Evolutionary conservation across 768 basidiomycete species (phyloP), one percentile per base, ranked within the genome.

Genomic region (Leccinum variicolor): DNA sequence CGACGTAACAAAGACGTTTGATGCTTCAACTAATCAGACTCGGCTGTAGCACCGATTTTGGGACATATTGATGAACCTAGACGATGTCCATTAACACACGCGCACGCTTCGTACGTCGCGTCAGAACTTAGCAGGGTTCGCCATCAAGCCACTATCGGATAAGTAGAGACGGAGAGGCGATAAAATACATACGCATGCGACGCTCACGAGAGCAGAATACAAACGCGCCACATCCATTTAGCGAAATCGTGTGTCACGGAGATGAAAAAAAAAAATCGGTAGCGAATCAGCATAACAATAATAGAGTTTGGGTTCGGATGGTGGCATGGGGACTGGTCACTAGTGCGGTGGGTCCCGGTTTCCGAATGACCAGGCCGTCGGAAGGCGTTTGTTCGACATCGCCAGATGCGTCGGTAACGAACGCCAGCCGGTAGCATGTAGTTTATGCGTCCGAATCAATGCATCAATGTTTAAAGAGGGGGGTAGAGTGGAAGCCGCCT

Each of bases 401-500:
- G 19, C 39, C 9, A 33, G 31, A 50, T 3, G 25, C n/a, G n/a
- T 25, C 9, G 54, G 28, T 33, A 39, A 53, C 48, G 62, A 53
- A 61, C 9, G 6, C 45, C 34, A 50, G 41, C 53, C 50, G 41
- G 45, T 14, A 46, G 29, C 3, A 21, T 33, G 50, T 19, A 26
- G 17, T 31, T 25, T 46, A 28, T 25, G 50, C 41, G n/a, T 41
- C 17, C n/a, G 31, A 31, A 41, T 41, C 17, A 41, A 3, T 26
- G 13, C 49, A 21, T 47, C 39, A 28, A 28, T 45, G 21, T 39
- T 58, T 36, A 25, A 53, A 53, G 39, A 19, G 63, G 55, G 21
- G 21, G 54, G 33, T 54, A 54, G 39, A 50, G 62, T 21, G 62
- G 41, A 50, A 48, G 33, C 25, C 6, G 41, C 15, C 8, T 21